phyloP scores from a whole-genome alignment of 129 eudicot genomes.

The Pseudognaphalium luteoalbum region DNA sequence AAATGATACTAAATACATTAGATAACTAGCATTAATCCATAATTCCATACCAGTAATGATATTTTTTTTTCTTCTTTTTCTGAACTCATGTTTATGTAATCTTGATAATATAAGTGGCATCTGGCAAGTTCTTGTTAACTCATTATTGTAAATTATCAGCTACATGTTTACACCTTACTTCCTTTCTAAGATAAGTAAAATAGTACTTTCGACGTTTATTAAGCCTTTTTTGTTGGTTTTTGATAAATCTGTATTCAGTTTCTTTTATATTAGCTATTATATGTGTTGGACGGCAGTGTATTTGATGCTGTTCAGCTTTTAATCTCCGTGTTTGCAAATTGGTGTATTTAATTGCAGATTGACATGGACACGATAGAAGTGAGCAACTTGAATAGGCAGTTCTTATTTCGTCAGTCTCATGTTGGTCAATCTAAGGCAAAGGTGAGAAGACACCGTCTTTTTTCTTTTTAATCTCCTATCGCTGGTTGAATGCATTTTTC shows the following conservation, averaged over 20 bases:
- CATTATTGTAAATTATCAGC: not conserved
- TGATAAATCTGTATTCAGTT: not conserved
- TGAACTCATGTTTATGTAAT: not conserved
- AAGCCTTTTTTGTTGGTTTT: slow-evolving; percentile 6
- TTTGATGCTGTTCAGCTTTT: slow-evolving; percentile 8
- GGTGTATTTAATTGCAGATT: slow-evolving; percentile 57
- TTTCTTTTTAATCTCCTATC: not conserved
- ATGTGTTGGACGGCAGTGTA: not conserved
- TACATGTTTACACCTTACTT: not conserved
- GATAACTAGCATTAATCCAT: too few relatives aligned
- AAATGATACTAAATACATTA: too few relatives aligned
- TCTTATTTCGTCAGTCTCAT: slow-evolving; percentile 87
- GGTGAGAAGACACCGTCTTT: slow-evolving; percentile 46
- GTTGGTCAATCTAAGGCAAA: slow-evolving; percentile 97
- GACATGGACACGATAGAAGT: slow-evolving; percentile 99
- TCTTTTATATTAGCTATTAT: slow-evolving; percentile 14
- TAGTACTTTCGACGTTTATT: not conserved
- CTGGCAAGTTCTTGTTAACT: not conserved
- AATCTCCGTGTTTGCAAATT: not conserved
- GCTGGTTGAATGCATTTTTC: not conserved
- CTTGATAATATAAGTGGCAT: not conserved
- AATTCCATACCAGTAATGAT: not conserved
- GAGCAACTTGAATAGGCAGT: slow-evolving; percentile 92
- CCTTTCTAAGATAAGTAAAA: not conserved
- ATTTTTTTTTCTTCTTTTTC: not conserved